phyloP scores from a whole-genome alignment of 1,284 basidiomycete species.

The Nidula niveotomentosa region DNA sequence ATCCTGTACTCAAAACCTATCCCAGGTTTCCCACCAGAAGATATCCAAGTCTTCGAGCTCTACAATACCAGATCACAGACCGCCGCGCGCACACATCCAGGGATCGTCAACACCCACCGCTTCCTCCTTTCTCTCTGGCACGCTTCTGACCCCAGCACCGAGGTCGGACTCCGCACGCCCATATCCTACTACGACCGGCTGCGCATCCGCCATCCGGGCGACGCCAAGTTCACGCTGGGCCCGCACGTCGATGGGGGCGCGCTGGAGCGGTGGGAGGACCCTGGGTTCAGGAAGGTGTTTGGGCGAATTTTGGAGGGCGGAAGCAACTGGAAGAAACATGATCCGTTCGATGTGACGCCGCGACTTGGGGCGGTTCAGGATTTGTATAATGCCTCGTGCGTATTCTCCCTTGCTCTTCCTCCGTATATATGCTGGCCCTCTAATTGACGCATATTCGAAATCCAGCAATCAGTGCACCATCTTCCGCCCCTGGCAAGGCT shows the following conservation, averaged over 20 bases:
- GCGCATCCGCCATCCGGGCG: slow-evolving; percentile 74
- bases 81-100: slow-evolving; percentile 52
- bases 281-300: slow-evolving; percentile 58
- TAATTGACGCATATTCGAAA: not conserved
- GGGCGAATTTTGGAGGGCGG: slow-evolving; percentile 47
- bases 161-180: slow-evolving; percentile 54
- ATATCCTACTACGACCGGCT: slow-evolving; percentile 78
- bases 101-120: slow-evolving; percentile 48
- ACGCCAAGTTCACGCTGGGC: slow-evolving; percentile 58
- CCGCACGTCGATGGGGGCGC: slow-evolving; percentile 79
- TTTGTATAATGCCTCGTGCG: slow-evolving; percentile 53
- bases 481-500: slow-evolving; percentile 79
- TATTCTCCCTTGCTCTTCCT: slow-evolving; percentile 2
- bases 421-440: not conserved
- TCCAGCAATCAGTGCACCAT: slow-evolving; percentile 67
- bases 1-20: not conserved
- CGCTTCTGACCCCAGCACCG: slow-evolving; percentile 32
- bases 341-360: slow-evolving; percentile 55
- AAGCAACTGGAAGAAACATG: slow-evolving; percentile 53
- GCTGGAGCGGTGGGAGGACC: slow-evolving; percentile 81
- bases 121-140: slow-evolving; percentile 66
- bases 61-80: slow-evolving; percentile 69
- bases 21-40: slow-evolving; percentile 61
- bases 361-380: slow-evolving; percentile 56
- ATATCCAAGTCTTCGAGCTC: slow-evolving; percentile 74